Evolutionary conservation across 2,329 filamentous ascomycete genomes (phyloP).

Genomic region (Cordyceps fumosorosea): DNA sequence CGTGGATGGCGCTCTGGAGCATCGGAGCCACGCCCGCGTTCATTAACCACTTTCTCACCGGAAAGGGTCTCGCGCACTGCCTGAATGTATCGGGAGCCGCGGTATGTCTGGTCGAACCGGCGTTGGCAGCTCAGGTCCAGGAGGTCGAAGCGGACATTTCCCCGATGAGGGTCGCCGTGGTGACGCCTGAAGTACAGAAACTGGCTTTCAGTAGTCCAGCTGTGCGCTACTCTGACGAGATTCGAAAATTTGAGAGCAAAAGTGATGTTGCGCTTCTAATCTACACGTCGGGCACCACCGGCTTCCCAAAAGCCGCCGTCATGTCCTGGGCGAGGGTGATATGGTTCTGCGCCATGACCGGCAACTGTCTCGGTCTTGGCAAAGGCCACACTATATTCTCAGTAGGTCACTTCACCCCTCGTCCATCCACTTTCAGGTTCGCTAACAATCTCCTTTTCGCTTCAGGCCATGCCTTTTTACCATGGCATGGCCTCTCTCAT

Average conservation of each 20-base stretch:
- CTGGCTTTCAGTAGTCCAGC: not conserved
- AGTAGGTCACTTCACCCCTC: not conserved
- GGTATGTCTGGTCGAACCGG: conserved; percentile 64
- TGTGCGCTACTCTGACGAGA: not conserved
- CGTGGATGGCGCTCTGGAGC: conserved; percentile 73
- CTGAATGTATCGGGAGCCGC: conserved; percentile 60
- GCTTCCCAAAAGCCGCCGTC: conserved; percentile 66
- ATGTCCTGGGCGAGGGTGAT: conserved; percentile 58
- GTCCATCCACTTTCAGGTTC: not conserved
- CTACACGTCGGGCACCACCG: conserved; percentile 72
- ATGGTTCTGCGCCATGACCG: conserved; percentile 35
- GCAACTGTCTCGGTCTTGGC: conserved; percentile 49
- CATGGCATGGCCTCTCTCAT: conserved; percentile 72
- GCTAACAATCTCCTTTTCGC: not conserved
- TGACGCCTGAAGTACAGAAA: not conserved
- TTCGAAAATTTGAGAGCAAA: not conserved
- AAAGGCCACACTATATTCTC: conserved; percentile 37
- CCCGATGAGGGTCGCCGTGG: conserved; percentile 14
- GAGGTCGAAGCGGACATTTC: conserved; percentile 47
- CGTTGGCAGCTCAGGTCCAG: conserved; percentile 48
- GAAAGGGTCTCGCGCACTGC: conserved; percentile 67
- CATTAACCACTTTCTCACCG: conserved; percentile 78
- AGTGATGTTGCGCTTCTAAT: conserved; percentile 56
- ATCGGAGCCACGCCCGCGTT: conserved; percentile 79
- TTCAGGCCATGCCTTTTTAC: conserved; percentile 77